Percentiles rank a stretch among this genome's conserved stretches.
These are phyloP conservation scores for Phoma sp. DNA, from an alignment of 2,329 filamentous ascomycete genomes.

Conservation along the genomic window DNA sequence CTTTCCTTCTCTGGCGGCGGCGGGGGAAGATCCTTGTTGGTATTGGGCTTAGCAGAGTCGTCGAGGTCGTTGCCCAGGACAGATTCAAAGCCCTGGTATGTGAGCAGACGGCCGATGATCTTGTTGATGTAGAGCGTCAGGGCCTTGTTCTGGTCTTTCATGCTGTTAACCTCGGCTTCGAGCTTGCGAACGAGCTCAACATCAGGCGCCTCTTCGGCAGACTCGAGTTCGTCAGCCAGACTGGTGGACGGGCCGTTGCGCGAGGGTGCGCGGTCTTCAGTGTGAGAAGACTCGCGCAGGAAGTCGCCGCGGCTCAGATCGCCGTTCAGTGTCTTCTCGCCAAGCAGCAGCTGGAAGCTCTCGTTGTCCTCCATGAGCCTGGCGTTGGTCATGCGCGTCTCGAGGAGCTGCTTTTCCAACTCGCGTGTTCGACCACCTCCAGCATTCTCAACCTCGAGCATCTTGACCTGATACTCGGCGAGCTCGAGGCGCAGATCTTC, in stretches of 20 bases:
- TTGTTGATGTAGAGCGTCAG: slow-evolving; percentile 98
- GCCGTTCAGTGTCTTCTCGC: slow-evolving; percentile 93
- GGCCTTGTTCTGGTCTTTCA: slow-evolving; percentile 96
- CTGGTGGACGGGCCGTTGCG: slow-evolving; percentile 46
- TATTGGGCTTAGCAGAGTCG: slow-evolving; percentile 53
- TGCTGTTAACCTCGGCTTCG: slow-evolving; percentile 77
- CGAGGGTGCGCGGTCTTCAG: slow-evolving; percentile 42
- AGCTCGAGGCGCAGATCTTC: slow-evolving; percentile 90
- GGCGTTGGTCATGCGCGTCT: slow-evolving; percentile 94
- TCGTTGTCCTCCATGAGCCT: slow-evolving; percentile 98
- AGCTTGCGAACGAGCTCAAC: slow-evolving; percentile 63
- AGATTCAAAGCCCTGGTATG: slow-evolving; percentile 93
- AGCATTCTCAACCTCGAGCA: slow-evolving; percentile 91
- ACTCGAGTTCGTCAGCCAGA: slow-evolving; percentile 83
- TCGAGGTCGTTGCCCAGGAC: slow-evolving; percentile 80
- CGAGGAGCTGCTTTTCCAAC: slow-evolving; percentile 87
- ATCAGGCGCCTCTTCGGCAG: slow-evolving; percentile 61
- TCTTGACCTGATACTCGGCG: slow-evolving; percentile 92
- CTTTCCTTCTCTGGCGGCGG: slow-evolving; percentile 57
- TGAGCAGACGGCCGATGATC: slow-evolving; percentile 93
- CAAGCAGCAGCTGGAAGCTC: slow-evolving; percentile 92
- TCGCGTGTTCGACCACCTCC: slow-evolving; percentile 87
- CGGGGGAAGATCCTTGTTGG: slow-evolving; percentile 84
- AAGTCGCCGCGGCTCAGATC: slow-evolving; percentile 87
- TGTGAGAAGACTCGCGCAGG: slow-evolving; percentile 60